These are phyloP conservation scores for Cystobasidium onofrii DNA, from an alignment of 768 basidiomycete genomes.

Conservation along the genomic window DNA sequence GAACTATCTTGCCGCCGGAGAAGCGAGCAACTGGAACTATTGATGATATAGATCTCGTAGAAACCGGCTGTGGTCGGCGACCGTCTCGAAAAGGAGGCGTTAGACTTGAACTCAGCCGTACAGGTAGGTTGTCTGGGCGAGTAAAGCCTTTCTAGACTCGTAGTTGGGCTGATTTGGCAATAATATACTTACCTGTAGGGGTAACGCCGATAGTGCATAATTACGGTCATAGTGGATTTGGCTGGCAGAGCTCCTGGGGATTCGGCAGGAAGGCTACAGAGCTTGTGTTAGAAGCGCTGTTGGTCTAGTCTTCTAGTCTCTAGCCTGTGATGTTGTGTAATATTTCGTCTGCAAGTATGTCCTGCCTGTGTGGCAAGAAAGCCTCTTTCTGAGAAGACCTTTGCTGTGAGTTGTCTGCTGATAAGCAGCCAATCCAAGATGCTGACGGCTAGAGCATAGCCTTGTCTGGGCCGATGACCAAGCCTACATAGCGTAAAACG, in stretches of 20 bases:
- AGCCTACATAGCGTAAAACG: no score
- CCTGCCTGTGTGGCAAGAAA: no score
- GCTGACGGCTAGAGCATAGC: no score
- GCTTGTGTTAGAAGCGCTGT: neutral
- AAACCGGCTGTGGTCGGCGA: conserved; percentile 36
- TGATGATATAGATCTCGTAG: conserved; percentile 31
- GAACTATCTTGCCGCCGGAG: conserved; percentile 32
- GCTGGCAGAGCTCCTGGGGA: conserved; percentile 47
- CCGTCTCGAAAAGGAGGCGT: conserved; percentile 43
- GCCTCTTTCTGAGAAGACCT: no score
- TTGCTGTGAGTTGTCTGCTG: no score
- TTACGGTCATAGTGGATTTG: conserved; percentile 47
- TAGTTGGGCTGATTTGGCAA: no score
- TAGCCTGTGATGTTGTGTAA: no score
- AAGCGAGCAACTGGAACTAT: conserved; percentile 22
- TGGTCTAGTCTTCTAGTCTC: neutral
- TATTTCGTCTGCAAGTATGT: no score
- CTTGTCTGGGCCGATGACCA: no score
- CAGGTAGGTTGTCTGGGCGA: neutral
- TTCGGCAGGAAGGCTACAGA: conserved; percentile 19
- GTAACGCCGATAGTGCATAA: conserved; percentile 41
- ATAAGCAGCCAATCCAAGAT: no score
- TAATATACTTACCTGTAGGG: neutral
- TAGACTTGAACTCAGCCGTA: conserved; percentile 38
- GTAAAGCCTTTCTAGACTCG: neutral